Percentiles rank a stretch among this genome's conserved stretches.
These are phyloP conservation scores for Claviceps sp. DNA, from an alignment of 2,329 filamentous ascomycete species.

Conservation along the genomic window DNA sequence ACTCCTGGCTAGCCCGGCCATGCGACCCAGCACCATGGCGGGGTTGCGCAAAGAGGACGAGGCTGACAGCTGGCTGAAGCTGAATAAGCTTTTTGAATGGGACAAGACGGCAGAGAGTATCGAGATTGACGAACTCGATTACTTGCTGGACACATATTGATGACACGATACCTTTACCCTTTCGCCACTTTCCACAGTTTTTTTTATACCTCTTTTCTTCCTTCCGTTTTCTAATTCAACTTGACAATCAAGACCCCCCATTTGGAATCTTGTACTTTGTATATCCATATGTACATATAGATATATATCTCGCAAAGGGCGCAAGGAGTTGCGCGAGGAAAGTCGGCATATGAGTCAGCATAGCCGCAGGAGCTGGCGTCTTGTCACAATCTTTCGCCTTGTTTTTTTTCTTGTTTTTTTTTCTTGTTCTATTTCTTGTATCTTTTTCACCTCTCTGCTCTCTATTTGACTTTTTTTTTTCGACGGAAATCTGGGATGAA, in stretches of 20 bases:
- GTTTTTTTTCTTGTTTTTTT: background rate
- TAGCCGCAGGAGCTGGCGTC: background rate
- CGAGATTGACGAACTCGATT: slow-evolving; percentile 85
- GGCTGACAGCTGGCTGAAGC: slow-evolving; percentile 25
- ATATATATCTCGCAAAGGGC: slow-evolving; percentile 9
- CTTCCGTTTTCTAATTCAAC: background rate
- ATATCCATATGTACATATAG: too few relatives aligned
- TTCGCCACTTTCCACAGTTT: slow-evolving; percentile 2
- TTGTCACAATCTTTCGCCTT: background rate
- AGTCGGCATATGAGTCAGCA: background rate
- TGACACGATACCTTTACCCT: background rate
- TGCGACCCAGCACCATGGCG: slow-evolving; percentile 23
- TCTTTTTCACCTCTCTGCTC: slow-evolving; percentile 6
- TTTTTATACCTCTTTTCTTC: background rate
- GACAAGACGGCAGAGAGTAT: slow-evolving; percentile 74
- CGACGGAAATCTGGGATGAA: too few relatives aligned
- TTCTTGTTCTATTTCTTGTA: background rate
- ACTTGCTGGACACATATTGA: slow-evolving; percentile 66
- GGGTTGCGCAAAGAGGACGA: slow-evolving; percentile 24
- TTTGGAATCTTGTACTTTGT: too few relatives aligned
- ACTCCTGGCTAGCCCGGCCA: slow-evolving; percentile 41
- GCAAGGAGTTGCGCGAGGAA: slow-evolving; percentile 9
- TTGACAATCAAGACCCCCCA: too few relatives aligned
- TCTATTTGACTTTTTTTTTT: slow-evolving; percentile 1
- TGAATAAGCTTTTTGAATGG: slow-evolving; percentile 34